Conservation (phyloP, 306 rosid genomes). For the Pyrus bretschneideri region DNA sequence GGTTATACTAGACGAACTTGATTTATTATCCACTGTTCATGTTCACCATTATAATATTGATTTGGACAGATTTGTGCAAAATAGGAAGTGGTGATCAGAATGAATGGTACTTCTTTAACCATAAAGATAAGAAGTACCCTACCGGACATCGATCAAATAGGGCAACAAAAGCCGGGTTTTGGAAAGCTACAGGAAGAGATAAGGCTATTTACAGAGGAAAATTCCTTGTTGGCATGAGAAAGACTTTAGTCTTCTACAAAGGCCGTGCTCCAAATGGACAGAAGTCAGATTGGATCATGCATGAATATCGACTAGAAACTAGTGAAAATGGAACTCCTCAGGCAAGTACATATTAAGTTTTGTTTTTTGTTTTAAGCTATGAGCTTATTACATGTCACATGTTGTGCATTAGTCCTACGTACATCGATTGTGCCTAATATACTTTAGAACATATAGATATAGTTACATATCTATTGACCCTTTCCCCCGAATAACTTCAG, state of each 20-base stretch:
- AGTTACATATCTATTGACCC: too few species aligned
- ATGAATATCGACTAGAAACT: constrained; percentile 75
- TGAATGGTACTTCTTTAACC: constrained; percentile 93
- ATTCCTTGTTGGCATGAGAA: constrained; percentile 73
- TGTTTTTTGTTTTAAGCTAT: neutral
- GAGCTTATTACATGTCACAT: neutral
- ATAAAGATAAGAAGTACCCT: constrained; percentile 91
- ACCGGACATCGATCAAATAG: constrained; percentile 82
- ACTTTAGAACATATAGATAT: too few species aligned
- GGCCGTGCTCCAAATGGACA: constrained; percentile 92
- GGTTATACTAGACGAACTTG: neutral
- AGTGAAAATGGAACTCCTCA: constrained; percentile 67
- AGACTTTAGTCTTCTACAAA: constrained; percentile 78
- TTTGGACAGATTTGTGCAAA: constrained; percentile 60
- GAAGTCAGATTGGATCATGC: constrained; percentile 95
- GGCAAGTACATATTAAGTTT: constrained; percentile 22
- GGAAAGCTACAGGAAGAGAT: constrained; percentile 97
- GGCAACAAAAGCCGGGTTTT: constrained; percentile 90
- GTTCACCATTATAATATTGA: neutral
- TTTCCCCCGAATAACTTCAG: too few species aligned
- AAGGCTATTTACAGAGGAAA: constrained; percentile 60
- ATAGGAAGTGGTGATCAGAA: constrained; percentile 58
- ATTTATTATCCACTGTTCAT: neutral
- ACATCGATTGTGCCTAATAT: too few species aligned
- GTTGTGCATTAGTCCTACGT: too few species aligned